Evolutionary conservation across 2,329 filamentous ascomycete species (phyloP), one percentile per base, ranked within the genome.

Genomic region (Neonectria faginata): DNA sequence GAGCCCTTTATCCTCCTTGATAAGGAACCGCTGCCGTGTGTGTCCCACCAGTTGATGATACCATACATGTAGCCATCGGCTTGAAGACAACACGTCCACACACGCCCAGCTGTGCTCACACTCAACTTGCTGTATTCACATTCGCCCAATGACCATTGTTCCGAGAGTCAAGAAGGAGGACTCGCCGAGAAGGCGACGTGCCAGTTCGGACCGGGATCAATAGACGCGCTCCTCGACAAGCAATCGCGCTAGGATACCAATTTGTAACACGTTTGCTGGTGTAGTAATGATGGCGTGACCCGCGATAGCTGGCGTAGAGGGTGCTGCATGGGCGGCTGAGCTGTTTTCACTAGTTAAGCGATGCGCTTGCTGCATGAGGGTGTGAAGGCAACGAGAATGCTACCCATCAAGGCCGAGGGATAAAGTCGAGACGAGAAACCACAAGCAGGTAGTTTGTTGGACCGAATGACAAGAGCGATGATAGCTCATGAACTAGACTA

Each of bases 401-500:
- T 41, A 60, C 42, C 57, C 57, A 55, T 60, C 31, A 14, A 7
- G 50, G 39, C 42, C 41, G 57, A 41, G 57, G 57, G 29, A 54
- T 5, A 12, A 31, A 41, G 22, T 48, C n/a, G 36, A 25, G 44
- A 33, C 20, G 18, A 14, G 27, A 27, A 31, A 20, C 27, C 53
- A 31, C 31, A 41, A 31, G 50, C 36, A 27, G 55, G 60, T 25
- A 42, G 12, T 42, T 44, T 57, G 60, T 29, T 58, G 54, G 54
- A 50, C 42, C n/a, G 50, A 55, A 63, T 48, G 42, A 59, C 5
- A 27, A 45, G 20, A 25, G 11, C 18, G 16, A 41, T 18, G 16
- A 50, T 54, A 53, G 60, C 60, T 41, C 50, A 36, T 36, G 55
- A 36, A 50, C 60, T 48, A 63, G 48, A 58, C 55, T 42, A 42